Base-by-base conservation (phyloP, 148 eudicot species). In the Persicaria maculosa region DNA sequence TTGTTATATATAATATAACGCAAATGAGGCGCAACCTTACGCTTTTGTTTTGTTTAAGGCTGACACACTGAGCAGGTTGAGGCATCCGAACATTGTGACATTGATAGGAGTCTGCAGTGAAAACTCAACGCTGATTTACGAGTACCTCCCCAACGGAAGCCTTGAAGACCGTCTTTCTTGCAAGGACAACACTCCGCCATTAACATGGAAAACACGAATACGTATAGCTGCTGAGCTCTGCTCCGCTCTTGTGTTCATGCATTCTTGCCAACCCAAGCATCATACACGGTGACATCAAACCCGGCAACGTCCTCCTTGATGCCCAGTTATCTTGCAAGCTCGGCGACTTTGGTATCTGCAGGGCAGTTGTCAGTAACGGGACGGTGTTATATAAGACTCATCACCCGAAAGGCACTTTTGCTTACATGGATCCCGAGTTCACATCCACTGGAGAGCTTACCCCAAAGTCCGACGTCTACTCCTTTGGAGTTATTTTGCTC, bases 51-150 rank as follows among this genome's bases (percentile, higher is more conserved):
- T 7, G 54, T 72, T 25, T 50, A 45, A 93, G 98, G 97, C 91
- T 62, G 88, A 86, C 70, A 80, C 91, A 57, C 71, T 94, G 86
- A 91, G 97, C 79, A 91, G 81, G 77, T 59, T 88, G 46, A 82
- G 96, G 73, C 98, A 94, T 84, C 98, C 91, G 59, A 91, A 94
- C 79, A 72, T 94, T 70, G 84, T 94, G 57, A 86, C 91, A 68
- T 87, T 94, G 11, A 81, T 94, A 17, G 98, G 98, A 72, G 83
- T 92, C 76, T 94, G 98, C 77, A 88, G 88, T 0, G 96, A 90
- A 72, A 82, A 83, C 1, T 85, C 83, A 75, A 74, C 91, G 12
- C 86, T 94, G 15, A 74, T 94, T 40, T 94, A 94, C 12, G 98
- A 91, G 83, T 94, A 87, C 77, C 90, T 87, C 47, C 85, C 90